Base-by-base conservation (phyloP, 2,329 filamentous ascomycete species). In the Celoporthe dispersa region DNA sequence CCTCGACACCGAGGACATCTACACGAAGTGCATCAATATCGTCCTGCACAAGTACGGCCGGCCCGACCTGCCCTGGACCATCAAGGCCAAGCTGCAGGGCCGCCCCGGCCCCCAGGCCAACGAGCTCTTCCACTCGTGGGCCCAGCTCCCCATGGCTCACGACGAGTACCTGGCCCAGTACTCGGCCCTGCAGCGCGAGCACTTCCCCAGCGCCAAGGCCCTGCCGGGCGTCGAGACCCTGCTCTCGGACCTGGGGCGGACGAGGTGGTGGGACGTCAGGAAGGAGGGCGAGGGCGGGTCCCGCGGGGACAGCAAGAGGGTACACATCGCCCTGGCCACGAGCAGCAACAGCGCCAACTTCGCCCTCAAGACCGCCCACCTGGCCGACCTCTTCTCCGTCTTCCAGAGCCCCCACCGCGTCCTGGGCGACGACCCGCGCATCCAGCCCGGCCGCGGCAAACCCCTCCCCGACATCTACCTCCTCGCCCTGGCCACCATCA, bases 401-500 rank as follows among this genome's bases (percentile, higher is more conserved):
- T 97, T 98, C 77, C 87, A 90, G 41, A 78, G 84, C 1, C 81
- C 90, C n/a, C 89, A 93, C 70, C 88, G 90, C 62, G 91, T 99
- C 0, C 83, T 97, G 0, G 96, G 96, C 14, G 96, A 99, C 77
- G 95, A 99, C 78, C 78, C 84, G 8, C 87, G 96, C 65, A 92
- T 99, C 74, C 83, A 87, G 0, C 81, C 86, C 3, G 95, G 95
- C 0, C 84, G 94, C n/a, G 96, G 96, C 16, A 99, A 99, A 81
- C 96, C 96, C 0, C 87, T 95, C 41, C 96, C 95, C 0, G 95
- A 99, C 81, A 99, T 99, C 75, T 98, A 97, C 80, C 82, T 97
- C 11, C 84, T 98, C 0, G 95, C 96, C 0, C 84, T 99, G 68
- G 85, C 92, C 80, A 92, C 90, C 3, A 91, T 99, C 79, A 99